Percentiles rank a stretch among this genome's conserved stretches.
phyloP scores from a whole-genome alignment of 1,139 yeast species.

The Wickerhamiella infanticola region DNA sequence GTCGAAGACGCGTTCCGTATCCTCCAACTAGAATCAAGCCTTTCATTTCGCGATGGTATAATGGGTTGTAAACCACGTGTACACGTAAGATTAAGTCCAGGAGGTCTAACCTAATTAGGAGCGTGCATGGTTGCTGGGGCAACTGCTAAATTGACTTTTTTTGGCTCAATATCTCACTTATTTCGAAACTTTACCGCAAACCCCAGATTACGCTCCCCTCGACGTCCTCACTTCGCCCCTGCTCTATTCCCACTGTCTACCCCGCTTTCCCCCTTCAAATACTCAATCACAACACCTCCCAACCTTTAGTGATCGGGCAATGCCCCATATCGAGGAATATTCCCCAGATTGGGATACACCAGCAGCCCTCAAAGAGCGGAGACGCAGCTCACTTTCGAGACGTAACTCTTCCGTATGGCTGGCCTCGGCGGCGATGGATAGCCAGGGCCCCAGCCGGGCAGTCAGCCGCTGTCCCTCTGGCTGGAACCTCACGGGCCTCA shows the following conservation, averaged over 20 bases:
- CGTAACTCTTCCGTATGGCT: slow-evolving; percentile 12
- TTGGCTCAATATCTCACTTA: no score
- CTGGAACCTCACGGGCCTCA: background rate
- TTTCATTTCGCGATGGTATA: slow-evolving; percentile 46
- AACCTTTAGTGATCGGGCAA: background rate
- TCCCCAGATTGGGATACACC: slow-evolving; percentile 1
- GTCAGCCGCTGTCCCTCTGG: background rate
- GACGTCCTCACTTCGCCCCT: no score
- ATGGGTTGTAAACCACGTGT: background rate
- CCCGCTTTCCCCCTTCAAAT: background rate
- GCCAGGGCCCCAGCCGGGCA: slow-evolving; percentile 1
- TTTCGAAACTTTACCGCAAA: no score
- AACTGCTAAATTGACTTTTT: no score
- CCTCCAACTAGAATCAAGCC: slow-evolving; percentile 99
- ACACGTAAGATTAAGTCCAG: background rate
- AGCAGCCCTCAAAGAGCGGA: background rate
- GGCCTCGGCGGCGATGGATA: slow-evolving; percentile 10
- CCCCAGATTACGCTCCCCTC: no score
- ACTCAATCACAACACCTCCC: background rate
- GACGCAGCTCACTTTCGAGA: slow-evolving; percentile 4
- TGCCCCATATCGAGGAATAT: background rate
- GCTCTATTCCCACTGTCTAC: background rate
- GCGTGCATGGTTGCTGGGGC: no score
- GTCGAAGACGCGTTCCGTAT: slow-evolving; percentile 99
- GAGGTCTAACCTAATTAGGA: background rate